Evolutionary conservation across 75 land plant genomes (phyloP).

Genomic region (Cryptomeria japonica): DNA sequence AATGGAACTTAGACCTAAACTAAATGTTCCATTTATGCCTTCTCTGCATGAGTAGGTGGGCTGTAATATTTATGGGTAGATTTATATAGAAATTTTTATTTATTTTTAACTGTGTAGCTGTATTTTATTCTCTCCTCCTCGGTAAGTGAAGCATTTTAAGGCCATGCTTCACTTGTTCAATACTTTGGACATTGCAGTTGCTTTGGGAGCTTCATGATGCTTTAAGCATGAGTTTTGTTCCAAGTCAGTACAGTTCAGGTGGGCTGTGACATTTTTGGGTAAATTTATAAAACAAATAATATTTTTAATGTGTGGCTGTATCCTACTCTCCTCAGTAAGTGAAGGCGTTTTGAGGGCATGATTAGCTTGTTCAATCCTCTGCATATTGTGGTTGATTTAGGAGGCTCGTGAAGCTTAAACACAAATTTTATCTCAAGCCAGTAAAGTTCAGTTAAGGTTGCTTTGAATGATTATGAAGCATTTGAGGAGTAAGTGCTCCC

Average conservation of each 20-base stretch:
- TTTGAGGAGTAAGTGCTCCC: neutral
- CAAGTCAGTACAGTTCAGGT: neutral
- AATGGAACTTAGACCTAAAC: neutral
- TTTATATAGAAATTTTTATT: neutral
- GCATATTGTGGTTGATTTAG: neutral
- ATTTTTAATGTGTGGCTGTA: neutral
- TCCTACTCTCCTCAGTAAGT: neutral
- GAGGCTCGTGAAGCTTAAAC: neutral
- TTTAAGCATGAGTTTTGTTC: neutral
- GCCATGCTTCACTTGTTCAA: constrained; percentile 6
- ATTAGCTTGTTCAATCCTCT: neutral
- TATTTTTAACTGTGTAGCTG: neutral
- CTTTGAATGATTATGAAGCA: neutral
- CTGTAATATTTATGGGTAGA: neutral
- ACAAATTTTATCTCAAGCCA: neutral
- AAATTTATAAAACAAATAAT: neutral
- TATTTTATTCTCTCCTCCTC: neutral
- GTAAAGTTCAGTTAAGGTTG: neutral
- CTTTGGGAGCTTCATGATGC: neutral
- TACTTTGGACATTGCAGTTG: neutral
- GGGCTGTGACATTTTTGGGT: neutral
- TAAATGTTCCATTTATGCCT: neutral
- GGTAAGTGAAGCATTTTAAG: neutral
- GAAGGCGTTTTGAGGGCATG: neutral
- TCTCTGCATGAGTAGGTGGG: neutral